phyloP scores from a whole-genome alignment of 1,284 basidiomycete genomes.

The Boletellus deceptivus region DNA sequence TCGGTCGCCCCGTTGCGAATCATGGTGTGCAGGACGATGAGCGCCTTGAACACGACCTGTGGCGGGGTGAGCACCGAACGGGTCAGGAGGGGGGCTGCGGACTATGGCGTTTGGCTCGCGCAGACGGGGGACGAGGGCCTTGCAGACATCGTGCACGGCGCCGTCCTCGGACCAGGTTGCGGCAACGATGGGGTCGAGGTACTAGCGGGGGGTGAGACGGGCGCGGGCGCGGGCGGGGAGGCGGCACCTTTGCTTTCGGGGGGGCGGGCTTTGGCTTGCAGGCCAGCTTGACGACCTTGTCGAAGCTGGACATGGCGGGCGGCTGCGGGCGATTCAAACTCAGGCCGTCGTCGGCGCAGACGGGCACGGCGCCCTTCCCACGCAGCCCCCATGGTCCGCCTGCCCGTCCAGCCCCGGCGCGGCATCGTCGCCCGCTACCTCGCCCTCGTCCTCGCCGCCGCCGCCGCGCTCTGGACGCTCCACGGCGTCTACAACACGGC shows the following conservation, averaged over 20 bases:
- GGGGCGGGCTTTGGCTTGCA: slow-evolving; percentile 94
- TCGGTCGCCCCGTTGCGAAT: slow-evolving; percentile 93
- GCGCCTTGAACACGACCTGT: slow-evolving; percentile 93
- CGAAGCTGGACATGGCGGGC: slow-evolving; percentile 79
- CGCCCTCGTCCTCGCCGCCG: slow-evolving; percentile 22
- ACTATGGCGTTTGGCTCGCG: slow-evolving; percentile 90
- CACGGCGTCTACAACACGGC: slow-evolving; percentile 11
- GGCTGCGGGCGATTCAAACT: slow-evolving; percentile 23
- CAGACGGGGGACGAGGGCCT: slow-evolving; percentile 79
- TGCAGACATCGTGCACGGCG: slow-evolving; percentile 88
- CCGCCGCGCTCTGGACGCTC: slow-evolving; percentile 19
- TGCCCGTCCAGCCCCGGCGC: slow-evolving; percentile 15
- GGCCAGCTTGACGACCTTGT: slow-evolving; percentile 87
- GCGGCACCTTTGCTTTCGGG: slow-evolving; percentile 83
- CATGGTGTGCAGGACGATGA: slow-evolving; percentile 94
- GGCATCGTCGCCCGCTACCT: slow-evolving; percentile 31
- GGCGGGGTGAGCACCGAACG: slow-evolving; percentile 2
- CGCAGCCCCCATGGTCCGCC: neutral
- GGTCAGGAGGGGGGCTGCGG: slow-evolving; percentile 32
- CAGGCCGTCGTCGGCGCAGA: slow-evolving; percentile 6
- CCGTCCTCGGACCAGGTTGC: slow-evolving; percentile 94
- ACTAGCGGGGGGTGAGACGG: slow-evolving; percentile 41
- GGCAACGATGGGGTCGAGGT: slow-evolving; percentile 89
- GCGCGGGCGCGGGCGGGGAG: neutral
- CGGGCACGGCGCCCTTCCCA: neutral